A percentile compares a stretch with the other conserved stretches of the same genome.
phyloP scores from a whole-genome alignment of 106 monocot species.

The Triglochin maritima region DNA sequence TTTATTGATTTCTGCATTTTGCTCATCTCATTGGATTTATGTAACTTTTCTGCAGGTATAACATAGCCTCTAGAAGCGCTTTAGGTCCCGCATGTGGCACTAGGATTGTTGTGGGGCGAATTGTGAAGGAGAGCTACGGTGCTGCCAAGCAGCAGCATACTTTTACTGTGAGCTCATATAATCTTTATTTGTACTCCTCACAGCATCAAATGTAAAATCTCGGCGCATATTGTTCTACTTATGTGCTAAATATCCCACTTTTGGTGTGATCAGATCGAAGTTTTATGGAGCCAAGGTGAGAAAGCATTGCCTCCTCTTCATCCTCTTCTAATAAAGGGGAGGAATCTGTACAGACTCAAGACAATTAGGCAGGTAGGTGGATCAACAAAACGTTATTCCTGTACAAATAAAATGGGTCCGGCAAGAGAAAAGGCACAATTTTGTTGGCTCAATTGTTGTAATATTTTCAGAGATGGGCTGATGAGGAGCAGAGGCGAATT shows the following conservation, averaged over 20 bases:
- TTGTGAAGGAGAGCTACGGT: constrained; percentile 91
- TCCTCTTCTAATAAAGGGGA: constrained; percentile 84
- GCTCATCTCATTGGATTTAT: too few relatives aligned
- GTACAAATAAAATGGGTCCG: too few relatives aligned
- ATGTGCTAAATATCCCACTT: background rate
- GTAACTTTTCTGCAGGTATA: constrained; percentile 23
- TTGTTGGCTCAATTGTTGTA: background rate
- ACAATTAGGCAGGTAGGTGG: constrained; percentile 73
- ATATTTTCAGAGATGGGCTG: constrained; percentile 48
- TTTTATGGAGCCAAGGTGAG: constrained; percentile 71
- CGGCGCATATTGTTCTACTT: background rate
- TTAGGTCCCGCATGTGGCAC: constrained; percentile 49
- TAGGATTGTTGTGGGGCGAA: constrained; percentile 55
- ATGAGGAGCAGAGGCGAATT: constrained; percentile 54
- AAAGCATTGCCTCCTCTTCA: constrained; percentile 63
- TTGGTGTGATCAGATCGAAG: constrained; percentile 49
- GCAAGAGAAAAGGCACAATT: background rate
- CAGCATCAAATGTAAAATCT: background rate
- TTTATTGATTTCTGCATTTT: background rate
- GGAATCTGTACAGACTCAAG: constrained; percentile 66
- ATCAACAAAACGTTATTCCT: background rate
- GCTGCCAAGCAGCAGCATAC: constrained; percentile 86
- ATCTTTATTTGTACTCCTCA: background rate
- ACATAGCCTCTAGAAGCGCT: constrained; percentile 53
- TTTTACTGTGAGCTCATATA: constrained; percentile 50